phyloP scores from a whole-genome alignment of 495 filamentous ascomycete species.

The Aspergillus bridgeri region DNA sequence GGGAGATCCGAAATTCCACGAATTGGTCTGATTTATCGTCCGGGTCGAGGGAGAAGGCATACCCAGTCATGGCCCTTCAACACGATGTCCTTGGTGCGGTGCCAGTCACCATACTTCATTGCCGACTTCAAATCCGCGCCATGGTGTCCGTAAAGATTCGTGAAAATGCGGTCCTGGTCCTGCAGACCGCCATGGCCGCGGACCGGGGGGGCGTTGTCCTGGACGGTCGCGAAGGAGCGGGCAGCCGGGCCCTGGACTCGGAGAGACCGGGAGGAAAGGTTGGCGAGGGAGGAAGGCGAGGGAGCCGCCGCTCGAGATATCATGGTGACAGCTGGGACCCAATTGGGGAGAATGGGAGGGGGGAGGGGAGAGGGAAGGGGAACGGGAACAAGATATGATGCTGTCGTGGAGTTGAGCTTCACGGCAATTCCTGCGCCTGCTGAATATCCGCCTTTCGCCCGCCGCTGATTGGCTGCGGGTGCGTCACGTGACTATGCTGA shows the following conservation, averaged over 20 bases:
- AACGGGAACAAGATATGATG: constrained; percentile 14
- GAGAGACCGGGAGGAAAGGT: constrained; percentile 54
- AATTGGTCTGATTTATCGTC: not conserved
- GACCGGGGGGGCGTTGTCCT: constrained; percentile 71
- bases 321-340: constrained; percentile 41
- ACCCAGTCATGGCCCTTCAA: constrained; percentile 97
- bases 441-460: constrained; percentile 46
- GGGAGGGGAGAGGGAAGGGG: constrained; percentile 26
- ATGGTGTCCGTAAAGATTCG: constrained; percentile 93
- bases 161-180: constrained; percentile 98
- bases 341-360: constrained; percentile 23
- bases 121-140: constrained; percentile 85
- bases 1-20: constrained; percentile 8
- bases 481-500: constrained; percentile 31
- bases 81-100: constrained; percentile 98
- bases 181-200: constrained; percentile 76
- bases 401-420: constrained; percentile 27
- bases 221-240: constrained; percentile 81
- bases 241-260: constrained; percentile 50
- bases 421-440: constrained; percentile 45
- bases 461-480: constrained; percentile 31
- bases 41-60: constrained; percentile 24
- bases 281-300: constrained; percentile 46
- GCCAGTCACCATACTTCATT: constrained; percentile 99
- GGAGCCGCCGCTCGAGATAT: constrained; percentile 52